Percentiles rank a stretch among this genome's conserved stretches.
Evolutionary conservation across 164 flowering plant species (phyloP).

Genomic region (Hamamelis virginiana): DNA sequence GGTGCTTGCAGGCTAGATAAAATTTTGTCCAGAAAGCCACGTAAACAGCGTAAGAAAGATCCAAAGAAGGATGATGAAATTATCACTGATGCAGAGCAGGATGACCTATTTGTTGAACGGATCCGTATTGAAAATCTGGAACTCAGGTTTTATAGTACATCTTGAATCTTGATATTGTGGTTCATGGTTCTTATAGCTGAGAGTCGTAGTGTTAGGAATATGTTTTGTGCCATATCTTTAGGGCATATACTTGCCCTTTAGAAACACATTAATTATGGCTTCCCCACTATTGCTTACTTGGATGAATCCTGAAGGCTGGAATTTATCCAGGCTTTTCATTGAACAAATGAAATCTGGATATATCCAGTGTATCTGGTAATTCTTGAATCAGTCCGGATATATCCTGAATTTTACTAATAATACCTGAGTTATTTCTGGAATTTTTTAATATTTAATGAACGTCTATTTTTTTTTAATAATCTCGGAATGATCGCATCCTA

Average conservation of each 20-base stretch:
- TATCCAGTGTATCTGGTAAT: background rate
- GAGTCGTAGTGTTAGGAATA: too few species aligned
- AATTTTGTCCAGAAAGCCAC: constrained; percentile 45
- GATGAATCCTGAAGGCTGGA: background rate
- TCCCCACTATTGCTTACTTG: background rate
- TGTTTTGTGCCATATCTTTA: background rate
- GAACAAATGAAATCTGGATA: background rate
- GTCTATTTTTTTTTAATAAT: background rate
- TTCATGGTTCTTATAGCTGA: background rate
- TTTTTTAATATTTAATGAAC: background rate
- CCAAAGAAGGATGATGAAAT: constrained; percentile 75
- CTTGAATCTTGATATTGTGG: constrained; percentile 3
- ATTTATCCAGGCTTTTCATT: background rate
- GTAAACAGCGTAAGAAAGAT: constrained; percentile 32
- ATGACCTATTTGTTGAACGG: constrained; percentile 70
- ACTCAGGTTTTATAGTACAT: constrained; percentile 50
- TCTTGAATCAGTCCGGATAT: background rate
- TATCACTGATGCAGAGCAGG: constrained; percentile 34
- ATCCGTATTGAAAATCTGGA: constrained; percentile 82
- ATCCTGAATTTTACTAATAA: background rate
- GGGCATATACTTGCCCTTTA: background rate
- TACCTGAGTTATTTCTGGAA: background rate
- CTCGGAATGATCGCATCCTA: background rate
- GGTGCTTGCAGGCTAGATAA: constrained; percentile 52
- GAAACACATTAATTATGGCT: background rate